phyloP scores from a whole-genome alignment of 768 basidiomycete genomes.

The Lentinula aciculospora region DNA sequence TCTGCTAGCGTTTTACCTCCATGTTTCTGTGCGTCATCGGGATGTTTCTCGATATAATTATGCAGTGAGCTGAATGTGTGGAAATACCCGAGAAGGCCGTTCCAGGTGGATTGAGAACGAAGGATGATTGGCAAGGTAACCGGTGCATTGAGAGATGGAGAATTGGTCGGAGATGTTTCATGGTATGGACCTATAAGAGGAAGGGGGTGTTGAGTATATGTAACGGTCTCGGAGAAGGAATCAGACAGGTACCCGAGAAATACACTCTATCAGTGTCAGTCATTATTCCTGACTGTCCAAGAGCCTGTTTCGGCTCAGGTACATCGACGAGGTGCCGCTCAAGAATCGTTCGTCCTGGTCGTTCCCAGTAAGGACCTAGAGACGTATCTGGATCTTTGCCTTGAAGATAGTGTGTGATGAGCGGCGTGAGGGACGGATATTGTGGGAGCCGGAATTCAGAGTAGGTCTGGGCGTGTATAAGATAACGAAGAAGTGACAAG shows the following conservation, averaged over 20 bases:
- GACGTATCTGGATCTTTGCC: constrained; percentile 47
- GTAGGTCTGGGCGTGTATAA: constrained; percentile 37
- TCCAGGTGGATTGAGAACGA: constrained; percentile 57
- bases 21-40: constrained; percentile 38
- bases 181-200: constrained; percentile 33
- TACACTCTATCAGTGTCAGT: constrained; percentile 47
- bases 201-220: not conserved
- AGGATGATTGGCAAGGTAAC: constrained; percentile 42
- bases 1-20: constrained; percentile 59
- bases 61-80: constrained; percentile 68
- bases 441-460: constrained; percentile 67
- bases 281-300: constrained; percentile 18
- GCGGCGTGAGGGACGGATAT: constrained; percentile 50
- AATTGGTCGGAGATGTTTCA: constrained; percentile 23
- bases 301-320: constrained; percentile 41
- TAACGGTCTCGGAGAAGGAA: too few relatives aligned
- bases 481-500: too few relatives aligned
- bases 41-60: constrained; percentile 57
- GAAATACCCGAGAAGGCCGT: constrained; percentile 61
- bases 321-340: constrained; percentile 66
- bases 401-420: constrained; percentile 60
- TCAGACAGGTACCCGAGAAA: constrained; percentile 53
- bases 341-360: constrained; percentile 73
- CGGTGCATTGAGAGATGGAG: constrained; percentile 7
- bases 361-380: constrained; percentile 73